Base-by-base conservation (phyloP, 371 early-diverging fungal species). In the Lichtheimia corymbifera region DNA sequence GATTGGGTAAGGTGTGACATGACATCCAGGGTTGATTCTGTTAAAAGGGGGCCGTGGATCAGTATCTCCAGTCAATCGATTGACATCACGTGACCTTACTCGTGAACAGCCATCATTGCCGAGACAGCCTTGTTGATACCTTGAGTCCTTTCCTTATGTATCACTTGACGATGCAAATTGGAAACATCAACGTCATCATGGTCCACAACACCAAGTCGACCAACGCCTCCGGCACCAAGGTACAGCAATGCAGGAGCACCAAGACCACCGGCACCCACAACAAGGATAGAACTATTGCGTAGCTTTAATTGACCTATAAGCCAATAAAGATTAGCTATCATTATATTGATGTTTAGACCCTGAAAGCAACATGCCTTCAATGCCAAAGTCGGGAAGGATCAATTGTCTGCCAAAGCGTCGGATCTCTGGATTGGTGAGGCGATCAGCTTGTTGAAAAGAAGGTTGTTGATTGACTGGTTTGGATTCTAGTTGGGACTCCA, bases 211-310 rank as follows among this genome's bases (percentile, higher is more conserved):
- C 99, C 99, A 5, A 99, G 64, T 15, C 83, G 81, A 6, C 91
- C 96, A 11, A 99, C 82, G 9, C 99, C 99, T 40, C 93, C 92
- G 5, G 95, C 90, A 4, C 94, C 93, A 5, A 99, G 83, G 74
- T 99, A 99, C 61, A 98, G 77, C 0, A 89, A 77, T 13, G 88
- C 90, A 2, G 99, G 96, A 0, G 95, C 85, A 0, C 99, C 99
- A 6, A 99, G 83, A 0, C 99, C 99, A 41, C 99, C 99, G 11
- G 97, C 93, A 2, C 99, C 99, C 0, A 99, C 96, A 2, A 99
- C 80, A 14, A 99, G 75, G 40, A 98, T 91, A 0, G 88, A 82
- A 15, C 90, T 72, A 54, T 91, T 88, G 20, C 85, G 82, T 53
- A 99, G 72, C 50, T 79, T 86, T 41, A 87, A 67, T 76, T 99